Base-by-base conservation (phyloP, 2,329 filamentous ascomycete species). In the Aspergillus eucalypticola region DNA sequence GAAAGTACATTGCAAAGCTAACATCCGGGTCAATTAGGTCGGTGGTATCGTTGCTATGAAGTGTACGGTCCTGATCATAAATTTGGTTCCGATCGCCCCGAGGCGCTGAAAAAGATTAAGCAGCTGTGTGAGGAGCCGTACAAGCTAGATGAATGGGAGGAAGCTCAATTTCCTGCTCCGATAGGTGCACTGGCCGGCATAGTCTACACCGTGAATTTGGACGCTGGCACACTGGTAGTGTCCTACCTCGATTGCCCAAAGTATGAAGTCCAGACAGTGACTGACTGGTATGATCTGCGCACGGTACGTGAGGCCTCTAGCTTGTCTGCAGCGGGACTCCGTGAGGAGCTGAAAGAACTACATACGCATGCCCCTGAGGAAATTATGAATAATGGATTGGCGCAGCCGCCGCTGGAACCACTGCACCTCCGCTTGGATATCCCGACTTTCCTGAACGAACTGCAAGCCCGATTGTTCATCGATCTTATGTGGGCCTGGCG, bases 401-500 rank as follows among this genome's bases (percentile, higher is more conserved):
- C 46, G 5, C 61, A 17, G 38, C 15, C 29, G 4, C 10, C 29
- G 5, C 35, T 55, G 62, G 56, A 21, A 52, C 25, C 7, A 27
- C 7, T 27, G 25, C 25, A 27, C 8, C 25, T 27, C 25, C 7
- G 7, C 25, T 27, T 27, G 25, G 25, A 27, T 27, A 27, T 27
- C 25, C 25, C 25, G 25, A 27, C 25, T 27, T 27, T 27, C 7
- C 25, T 27, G 25, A 72, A 69, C 41, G 69, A 70, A 62, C 58
- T 71, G 15, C 69, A 73, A 56, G 66, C 41, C 41, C 23, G 19
- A 32, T 44, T 29, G 6, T 58, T 35, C 49, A 63, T 59, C 5
- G 64, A 71, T 35, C 66, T 69, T 29, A 51, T 66, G 29, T 70
- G 67, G 59, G 3, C 64, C 44, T 71, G 66, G 69, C 59, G 67